These are phyloP conservation scores for Coprinopsis strossmayeri DNA, from an alignment of 768 basidiomycete genomes.

Conservation along the genomic window DNA sequence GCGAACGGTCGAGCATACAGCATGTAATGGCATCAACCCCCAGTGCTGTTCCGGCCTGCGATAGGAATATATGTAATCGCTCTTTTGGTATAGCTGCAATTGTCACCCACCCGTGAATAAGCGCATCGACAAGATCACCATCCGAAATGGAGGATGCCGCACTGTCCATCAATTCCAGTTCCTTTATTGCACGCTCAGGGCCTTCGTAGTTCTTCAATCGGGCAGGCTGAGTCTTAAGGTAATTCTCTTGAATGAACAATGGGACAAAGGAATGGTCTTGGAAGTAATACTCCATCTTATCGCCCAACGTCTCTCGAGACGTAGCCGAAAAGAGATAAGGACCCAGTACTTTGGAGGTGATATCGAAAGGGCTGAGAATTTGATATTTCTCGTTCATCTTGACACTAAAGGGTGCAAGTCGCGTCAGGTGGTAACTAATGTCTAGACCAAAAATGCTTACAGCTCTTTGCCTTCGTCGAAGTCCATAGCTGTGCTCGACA, in stretches of 20 bases:
- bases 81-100: background rate
- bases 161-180: constrained; percentile 74
- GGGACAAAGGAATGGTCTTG: constrained; percentile 94
- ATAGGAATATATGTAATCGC: constrained; percentile 5
- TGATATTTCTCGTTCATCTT: constrained; percentile 91
- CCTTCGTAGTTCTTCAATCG: constrained; percentile 51
- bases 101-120: constrained; percentile 79
- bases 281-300: constrained; percentile 96
- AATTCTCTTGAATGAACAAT: constrained; percentile 95
- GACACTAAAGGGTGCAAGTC: constrained; percentile 39
- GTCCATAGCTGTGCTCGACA: constrained; percentile 74
- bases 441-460: constrained; percentile 48
- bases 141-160: constrained; percentile 94
- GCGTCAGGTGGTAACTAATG: background rate
- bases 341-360: constrained; percentile 83
- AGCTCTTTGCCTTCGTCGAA: constrained; percentile 91
- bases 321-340: constrained; percentile 88
- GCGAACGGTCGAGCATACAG: constrained; percentile 81
- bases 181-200: constrained; percentile 59
- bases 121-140: constrained; percentile 84
- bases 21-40: constrained; percentile 91
- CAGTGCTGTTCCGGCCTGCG: constrained; percentile 89
- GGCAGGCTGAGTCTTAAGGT: constrained; percentile 77
- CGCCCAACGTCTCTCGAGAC: constrained; percentile 71
- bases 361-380: constrained; percentile 87